Base-by-base conservation (phyloP, 495 filamentous ascomycete genomes). In the Penicillium subrubescens region DNA sequence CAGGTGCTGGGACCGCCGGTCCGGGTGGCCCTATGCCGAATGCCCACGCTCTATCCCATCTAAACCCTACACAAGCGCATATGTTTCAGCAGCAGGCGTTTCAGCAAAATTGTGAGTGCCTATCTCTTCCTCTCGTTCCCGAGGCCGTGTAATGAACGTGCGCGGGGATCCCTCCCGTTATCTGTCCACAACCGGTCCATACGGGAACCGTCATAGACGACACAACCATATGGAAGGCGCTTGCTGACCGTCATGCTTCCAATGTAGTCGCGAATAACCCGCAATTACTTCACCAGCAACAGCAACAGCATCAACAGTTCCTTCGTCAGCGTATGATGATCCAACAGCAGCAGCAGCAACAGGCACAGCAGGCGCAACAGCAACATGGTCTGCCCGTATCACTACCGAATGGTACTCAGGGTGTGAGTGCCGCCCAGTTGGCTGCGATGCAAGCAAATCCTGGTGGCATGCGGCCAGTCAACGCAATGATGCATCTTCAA, bases 11-110 rank as follows among this genome's bases (percentile, higher is more conserved):
- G 52, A 81, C 81, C 31, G 75, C 76, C 44, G 81, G 77, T 43
- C 81, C 82, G 65, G 81, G 86, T 50, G 84, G 83, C 57, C 87
- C 78, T 37, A 85, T 82, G 37, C 91, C 89, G 8, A 92, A 88
- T 77, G 85, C 88, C 58, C 92, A 95, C 75, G 92, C 91, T 43
- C 75, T 96, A 65, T 89, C 89, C 53, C 92, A 96, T 70, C 78
- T 97, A 59, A 92, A 81, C 63, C 92, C 90, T 8, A 81, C 82
- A 31, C 86, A 90, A 67, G 81, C 81, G 60, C 88, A 89, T 63
- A 76, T 91, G 71, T 86, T 88, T 65, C 87, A 87, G 66, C 85
- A 85, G 46, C 85, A 81, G 44, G 85, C 84, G 29, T 81, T 79
- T 57, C 64, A 67, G 17, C 79, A 79, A 61, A 76, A 79, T 46